These are phyloP conservation scores for Calonectria hongkongensis DNA, from an alignment of 2,329 filamentous ascomycete genomes.

Conservation along the genomic window DNA sequence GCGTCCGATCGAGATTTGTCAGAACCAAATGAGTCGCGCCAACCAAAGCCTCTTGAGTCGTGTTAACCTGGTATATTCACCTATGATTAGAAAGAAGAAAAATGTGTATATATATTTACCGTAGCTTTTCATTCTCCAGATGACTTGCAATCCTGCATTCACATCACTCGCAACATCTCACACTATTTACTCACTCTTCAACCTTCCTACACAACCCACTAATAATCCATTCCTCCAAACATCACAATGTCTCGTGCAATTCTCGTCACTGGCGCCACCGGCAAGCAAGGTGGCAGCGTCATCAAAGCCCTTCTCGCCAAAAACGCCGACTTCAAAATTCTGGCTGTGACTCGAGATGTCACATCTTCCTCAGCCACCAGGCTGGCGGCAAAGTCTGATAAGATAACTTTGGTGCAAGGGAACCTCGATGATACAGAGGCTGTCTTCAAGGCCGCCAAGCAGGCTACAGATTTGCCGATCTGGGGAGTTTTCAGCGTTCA, in stretches of 20 bases:
- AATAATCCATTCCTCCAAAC: background rate
- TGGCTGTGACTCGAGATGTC: constrained; percentile 76
- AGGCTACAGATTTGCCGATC: constrained; percentile 57
- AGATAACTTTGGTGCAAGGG: constrained; percentile 74
- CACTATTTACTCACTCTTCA: background rate
- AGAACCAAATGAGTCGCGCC: background rate
- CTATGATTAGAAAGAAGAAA: too few species aligned
- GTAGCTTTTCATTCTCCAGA: too few species aligned
- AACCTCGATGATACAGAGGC: constrained; percentile 70
- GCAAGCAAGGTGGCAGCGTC: constrained; percentile 62
- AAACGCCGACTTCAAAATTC: constrained; percentile 66
- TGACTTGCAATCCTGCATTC: too few species aligned
- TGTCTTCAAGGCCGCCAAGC: constrained; percentile 68
- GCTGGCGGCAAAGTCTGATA: constrained; percentile 65
- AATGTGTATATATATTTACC: too few species aligned
- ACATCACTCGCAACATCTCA: too few species aligned
- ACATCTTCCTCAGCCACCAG: constrained; percentile 69
- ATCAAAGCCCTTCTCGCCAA: constrained; percentile 56
- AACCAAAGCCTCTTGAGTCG: too few species aligned
- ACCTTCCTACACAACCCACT: background rate
- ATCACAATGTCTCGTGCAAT: constrained; percentile 53
- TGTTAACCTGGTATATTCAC: too few species aligned
- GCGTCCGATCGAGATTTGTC: too few species aligned
- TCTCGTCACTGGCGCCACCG: constrained; percentile 61
- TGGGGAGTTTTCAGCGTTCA: constrained; percentile 79